Conservation (phyloP, 169 alveolate species). For the Plasmodium vivax region DNA sequence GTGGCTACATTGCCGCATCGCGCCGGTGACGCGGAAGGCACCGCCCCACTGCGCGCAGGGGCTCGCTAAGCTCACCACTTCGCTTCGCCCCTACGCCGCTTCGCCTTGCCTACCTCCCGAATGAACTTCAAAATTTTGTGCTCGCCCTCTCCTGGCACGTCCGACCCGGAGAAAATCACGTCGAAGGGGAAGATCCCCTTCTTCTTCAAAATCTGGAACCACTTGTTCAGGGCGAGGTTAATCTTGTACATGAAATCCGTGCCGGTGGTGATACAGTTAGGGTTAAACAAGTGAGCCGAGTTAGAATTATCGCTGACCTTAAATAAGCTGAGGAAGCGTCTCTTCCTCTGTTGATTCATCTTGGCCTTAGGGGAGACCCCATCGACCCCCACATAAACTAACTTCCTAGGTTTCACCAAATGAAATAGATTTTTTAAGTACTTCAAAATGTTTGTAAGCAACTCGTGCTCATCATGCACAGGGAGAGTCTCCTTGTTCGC, state of each 20-base stretch:
- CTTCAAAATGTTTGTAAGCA: constrained; percentile 86
- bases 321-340: constrained; percentile 93
- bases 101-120: constrained; percentile 43
- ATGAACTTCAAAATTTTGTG: constrained; percentile 96
- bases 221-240: constrained; percentile 75
- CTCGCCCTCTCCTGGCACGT: constrained; percentile 98
- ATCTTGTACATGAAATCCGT: constrained; percentile 93
- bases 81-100: background rate
- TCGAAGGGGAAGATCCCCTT: constrained; percentile 89
- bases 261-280: constrained; percentile 96
- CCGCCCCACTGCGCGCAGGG: background rate
- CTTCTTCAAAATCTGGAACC: constrained; percentile 80
- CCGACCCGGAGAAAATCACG: constrained; percentile 93
- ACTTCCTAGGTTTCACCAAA: constrained; percentile 90
- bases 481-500: constrained; percentile 81
- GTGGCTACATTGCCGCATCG: background rate
- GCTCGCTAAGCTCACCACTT: background rate
- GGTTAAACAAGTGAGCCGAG: constrained; percentile 79
- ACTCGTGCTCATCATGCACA: constrained; percentile 54
- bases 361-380: constrained; percentile 99
- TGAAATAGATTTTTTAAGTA: constrained; percentile 93
- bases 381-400: constrained; percentile 94
- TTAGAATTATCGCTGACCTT: constrained; percentile 82
- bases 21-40: too few species aligned
- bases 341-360: constrained; percentile 94